Base-by-base conservation (phyloP, 169 alveolate genomes). In the Theileria equi region DNA sequence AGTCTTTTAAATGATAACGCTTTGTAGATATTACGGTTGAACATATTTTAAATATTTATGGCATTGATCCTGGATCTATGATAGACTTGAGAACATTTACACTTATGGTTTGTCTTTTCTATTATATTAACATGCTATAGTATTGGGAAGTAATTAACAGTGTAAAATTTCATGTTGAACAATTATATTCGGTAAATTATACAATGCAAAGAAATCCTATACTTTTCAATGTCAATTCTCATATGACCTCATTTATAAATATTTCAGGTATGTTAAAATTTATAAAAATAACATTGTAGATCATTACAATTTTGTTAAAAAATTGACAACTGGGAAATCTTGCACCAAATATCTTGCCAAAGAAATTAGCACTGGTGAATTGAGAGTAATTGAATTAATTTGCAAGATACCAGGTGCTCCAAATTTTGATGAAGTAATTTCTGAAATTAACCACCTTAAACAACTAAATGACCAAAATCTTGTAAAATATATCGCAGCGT, bases 61-160 rank as follows among this genome's bases (percentile, higher is more conserved):
- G 65, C 11, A 47, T 74, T 5, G 57, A 35, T 23, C 16, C 47
- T 5, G 73, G 64, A 16, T 19, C 73, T 1, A 2, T 48, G 1
- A 28, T 74, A 23, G 69, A 66, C 59, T 5, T 21, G 26, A 44
- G 70, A n/a, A 67, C 77, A 13, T 74, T 74, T 43, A 40, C 53
- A 21, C 10, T 60, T 19, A 43, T 60, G 69, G 70, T 60, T 43
- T n/a, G 8, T 5, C 5, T 25, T 25, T 4, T 11, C 0, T 19
- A 8, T 5, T 26, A 38, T 16, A 38, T 47, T 1, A 21, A 17
- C 23, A 6, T n/a, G n/a, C n/a, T 63, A 29, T 25, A 60, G 72
- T 74, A 74, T 31, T 74, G 84, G 84, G 84, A 74, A 23, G 32
- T 74, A 17, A 47, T 61, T 19, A 77, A 74, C 29, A 13, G 50